Percentiles rank a stretch among this genome's conserved stretches.
These are phyloP conservation scores for Collybia nuda DNA, from an alignment of 768 basidiomycete species.

Conservation along the genomic window DNA sequence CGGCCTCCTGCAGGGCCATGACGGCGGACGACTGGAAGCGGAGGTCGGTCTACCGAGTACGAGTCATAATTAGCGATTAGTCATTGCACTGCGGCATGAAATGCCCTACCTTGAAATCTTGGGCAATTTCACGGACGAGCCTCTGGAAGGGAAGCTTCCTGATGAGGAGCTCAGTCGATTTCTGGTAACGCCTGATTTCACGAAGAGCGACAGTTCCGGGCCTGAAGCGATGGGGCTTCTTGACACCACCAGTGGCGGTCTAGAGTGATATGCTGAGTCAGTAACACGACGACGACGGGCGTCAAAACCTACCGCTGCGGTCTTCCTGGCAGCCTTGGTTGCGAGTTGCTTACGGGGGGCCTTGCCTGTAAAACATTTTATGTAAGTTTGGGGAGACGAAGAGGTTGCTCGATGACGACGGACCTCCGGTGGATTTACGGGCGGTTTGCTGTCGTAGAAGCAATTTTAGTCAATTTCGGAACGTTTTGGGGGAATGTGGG, in stretches of 20 bases:
- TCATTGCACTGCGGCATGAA: neutral
- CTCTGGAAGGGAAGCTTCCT: slow-evolving; percentile 99
- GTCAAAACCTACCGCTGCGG: slow-evolving; percentile 59
- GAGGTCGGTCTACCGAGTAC: slow-evolving; percentile 64
- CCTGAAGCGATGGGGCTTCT: slow-evolving; percentile 99
- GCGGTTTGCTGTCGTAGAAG: slow-evolving; percentile 83
- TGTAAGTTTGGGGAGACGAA: slow-evolving; percentile 14
- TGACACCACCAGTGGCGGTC: slow-evolving; percentile 93
- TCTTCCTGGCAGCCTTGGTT: slow-evolving; percentile 94
- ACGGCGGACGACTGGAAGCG: slow-evolving; percentile 97
- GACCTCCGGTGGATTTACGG: slow-evolving; percentile 98
- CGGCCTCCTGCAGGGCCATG: slow-evolving; percentile 91
- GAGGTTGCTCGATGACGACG: slow-evolving; percentile 26
- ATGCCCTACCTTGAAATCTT: slow-evolving; percentile 83
- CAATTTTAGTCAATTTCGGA: slow-evolving; percentile 17
- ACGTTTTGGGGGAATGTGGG: slow-evolving; percentile 3
- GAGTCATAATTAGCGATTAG: slow-evolving; percentile 5
- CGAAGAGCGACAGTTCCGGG: slow-evolving; percentile 98
- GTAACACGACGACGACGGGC: slow-evolving; percentile 18
- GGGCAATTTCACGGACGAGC: slow-evolving; percentile 95
- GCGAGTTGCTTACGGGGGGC: slow-evolving; percentile 94
- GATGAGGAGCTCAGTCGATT: slow-evolving; percentile 98
- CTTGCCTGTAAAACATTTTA: slow-evolving; percentile 55
- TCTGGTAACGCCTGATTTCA: slow-evolving; percentile 98
- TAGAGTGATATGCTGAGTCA: slow-evolving; percentile 22